phyloP scores from a whole-genome alignment of 169 alveolate genomes.

The Plasmodium inui region DNA sequence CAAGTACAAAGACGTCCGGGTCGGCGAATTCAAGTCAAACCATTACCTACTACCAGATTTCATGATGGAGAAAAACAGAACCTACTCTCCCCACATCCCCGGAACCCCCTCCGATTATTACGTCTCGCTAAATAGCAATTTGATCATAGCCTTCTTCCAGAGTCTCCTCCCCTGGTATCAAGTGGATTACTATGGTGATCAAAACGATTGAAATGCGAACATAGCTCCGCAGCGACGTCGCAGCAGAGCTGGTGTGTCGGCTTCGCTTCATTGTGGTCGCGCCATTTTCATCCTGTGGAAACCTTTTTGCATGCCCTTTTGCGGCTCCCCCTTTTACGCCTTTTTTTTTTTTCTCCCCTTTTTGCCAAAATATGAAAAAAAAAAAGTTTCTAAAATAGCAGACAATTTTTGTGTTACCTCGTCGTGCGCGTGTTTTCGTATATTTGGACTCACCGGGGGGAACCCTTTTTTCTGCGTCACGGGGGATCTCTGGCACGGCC shows the following conservation, averaged over 20 bases:
- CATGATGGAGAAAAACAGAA: constrained; percentile 52
- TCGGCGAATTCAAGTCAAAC: constrained; percentile 47
- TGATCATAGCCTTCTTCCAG: constrained; percentile 48
- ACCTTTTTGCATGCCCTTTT: neutral
- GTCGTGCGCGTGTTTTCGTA: neutral
- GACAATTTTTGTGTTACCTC: neutral
- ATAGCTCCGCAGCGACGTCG: neutral
- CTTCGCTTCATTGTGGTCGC: neutral
- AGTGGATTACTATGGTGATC: constrained; percentile 61
- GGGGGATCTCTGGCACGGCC: neutral
- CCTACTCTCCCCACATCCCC: constrained; percentile 5
- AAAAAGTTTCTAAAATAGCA: no score
- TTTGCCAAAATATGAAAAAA: neutral
- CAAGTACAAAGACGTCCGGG: constrained; percentile 42
- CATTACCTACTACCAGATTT: constrained; percentile 58
- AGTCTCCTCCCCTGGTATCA: constrained; percentile 72
- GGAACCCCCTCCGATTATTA: constrained; percentile 12
- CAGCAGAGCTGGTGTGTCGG: neutral
- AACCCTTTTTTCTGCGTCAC: neutral
- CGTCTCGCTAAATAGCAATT: constrained; percentile 39
- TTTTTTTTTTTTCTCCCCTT: neutral
- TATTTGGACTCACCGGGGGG: neutral
- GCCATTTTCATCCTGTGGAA: neutral
- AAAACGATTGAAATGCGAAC: neutral
- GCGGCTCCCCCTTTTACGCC: neutral